Percentiles rank a stretch among this genome's conserved stretches.
Evolutionary conservation across 176 grass and related monocot genomes (phyloP).

Genomic region (Triticum timopheevii): DNA sequence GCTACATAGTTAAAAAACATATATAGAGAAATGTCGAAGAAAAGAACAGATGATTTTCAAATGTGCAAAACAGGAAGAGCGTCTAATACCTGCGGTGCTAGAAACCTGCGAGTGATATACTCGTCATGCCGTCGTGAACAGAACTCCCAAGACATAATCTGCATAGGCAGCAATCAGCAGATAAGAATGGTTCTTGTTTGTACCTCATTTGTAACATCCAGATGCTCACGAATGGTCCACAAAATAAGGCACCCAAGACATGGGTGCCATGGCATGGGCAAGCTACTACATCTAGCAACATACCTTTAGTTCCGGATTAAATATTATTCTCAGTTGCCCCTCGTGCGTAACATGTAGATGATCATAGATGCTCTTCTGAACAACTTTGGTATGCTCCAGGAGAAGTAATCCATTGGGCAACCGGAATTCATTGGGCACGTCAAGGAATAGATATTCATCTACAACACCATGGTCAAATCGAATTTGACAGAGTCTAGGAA

Average conservation of each 20-base stretch:
- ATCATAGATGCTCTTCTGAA: slow-evolving; percentile 95
- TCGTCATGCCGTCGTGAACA: slow-evolving; percentile 85
- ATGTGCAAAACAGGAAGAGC: background rate
- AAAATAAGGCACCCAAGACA: background rate
- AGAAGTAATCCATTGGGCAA: slow-evolving; percentile 79
- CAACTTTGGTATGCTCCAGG: slow-evolving; percentile 83
- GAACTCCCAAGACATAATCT: slow-evolving; percentile 98
- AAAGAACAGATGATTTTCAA: background rate
- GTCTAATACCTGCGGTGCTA: slow-evolving; percentile 78
- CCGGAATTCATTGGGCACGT: slow-evolving; percentile 77
- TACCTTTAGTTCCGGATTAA: slow-evolving; percentile 96
- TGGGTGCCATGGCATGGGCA: background rate
- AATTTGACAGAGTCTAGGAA: slow-evolving; percentile 95
- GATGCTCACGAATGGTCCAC: slow-evolving; percentile 25
- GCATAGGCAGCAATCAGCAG: slow-evolving; percentile 18
- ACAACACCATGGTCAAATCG: slow-evolving; percentile 93
- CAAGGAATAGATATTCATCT: slow-evolving; percentile 82
- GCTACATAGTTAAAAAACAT: background rate
- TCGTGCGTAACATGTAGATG: slow-evolving; percentile 83
- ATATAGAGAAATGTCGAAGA: background rate
- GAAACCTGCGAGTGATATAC: slow-evolving; percentile 75
- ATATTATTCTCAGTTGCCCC: slow-evolving; percentile 86
- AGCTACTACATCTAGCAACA: slow-evolving; percentile 6
- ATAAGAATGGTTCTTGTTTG: slow-evolving; percentile 38
- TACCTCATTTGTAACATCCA: slow-evolving; percentile 43